phyloP scores from a whole-genome alignment of 2,329 filamentous ascomycete species.

The Alternaria sp. region DNA sequence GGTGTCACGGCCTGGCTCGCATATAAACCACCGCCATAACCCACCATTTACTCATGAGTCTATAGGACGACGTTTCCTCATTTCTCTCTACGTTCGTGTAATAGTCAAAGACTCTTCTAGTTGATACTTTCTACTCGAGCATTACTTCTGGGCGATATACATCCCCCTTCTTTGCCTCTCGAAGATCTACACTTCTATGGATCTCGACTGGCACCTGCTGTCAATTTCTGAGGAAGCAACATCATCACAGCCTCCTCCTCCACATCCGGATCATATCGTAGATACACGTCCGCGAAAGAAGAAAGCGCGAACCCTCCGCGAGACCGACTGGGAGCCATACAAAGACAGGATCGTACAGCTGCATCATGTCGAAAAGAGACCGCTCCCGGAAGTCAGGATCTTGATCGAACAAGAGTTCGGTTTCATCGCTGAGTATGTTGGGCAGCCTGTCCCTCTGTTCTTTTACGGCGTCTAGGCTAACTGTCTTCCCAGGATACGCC shows the following conservation, averaged over 20 bases:
- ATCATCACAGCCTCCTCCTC: not conserved
- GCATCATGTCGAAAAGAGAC: fast-evolving
- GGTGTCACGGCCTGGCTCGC: too few species aligned
- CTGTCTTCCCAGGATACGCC: not conserved
- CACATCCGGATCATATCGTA: fast-evolving
- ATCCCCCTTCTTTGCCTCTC: not conserved
- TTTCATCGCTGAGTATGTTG: not conserved
- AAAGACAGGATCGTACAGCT: not conserved
- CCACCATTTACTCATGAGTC: not conserved
- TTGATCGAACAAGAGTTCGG: not conserved
- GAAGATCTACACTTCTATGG: not conserved
- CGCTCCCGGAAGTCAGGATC: not conserved
- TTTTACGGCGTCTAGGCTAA: not conserved
- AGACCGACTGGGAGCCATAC: not conserved
- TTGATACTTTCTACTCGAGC: not conserved
- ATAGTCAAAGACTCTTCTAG: too few species aligned
- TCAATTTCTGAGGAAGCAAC: not conserved
- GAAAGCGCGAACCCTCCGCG: not conserved
- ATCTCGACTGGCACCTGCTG: not conserved
- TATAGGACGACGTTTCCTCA: not conserved
- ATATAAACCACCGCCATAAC: not conserved
- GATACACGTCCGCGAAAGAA: not conserved
- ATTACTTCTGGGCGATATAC: not conserved
- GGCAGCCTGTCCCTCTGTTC: too few species aligned
- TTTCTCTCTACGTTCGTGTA: too few species aligned